These are phyloP conservation scores for Boletus sp. DNA, from an alignment of 1,284 basidiomycete genomes.

Conservation along the genomic window DNA sequence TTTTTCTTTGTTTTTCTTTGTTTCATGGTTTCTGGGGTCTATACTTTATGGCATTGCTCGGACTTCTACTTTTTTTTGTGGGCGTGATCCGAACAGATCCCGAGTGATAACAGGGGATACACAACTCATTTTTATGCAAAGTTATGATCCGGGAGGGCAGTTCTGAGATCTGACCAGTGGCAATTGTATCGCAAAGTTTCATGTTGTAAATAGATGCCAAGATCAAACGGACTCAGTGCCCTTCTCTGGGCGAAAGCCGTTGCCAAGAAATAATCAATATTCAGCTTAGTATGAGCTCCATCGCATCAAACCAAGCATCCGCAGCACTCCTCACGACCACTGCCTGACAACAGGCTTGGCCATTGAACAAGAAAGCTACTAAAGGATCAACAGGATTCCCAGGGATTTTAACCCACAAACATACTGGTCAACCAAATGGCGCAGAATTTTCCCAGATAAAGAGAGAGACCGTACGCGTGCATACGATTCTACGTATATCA, in stretches of 20 bases:
- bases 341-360: conserved; percentile 55
- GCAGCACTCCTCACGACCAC: conserved; percentile 46
- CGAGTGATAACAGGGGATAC: too few species aligned
- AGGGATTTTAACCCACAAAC: conserved; percentile 17
- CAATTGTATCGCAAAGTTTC: not conserved
- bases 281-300: not conserved
- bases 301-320: conserved; percentile 63
- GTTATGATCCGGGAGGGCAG: not conserved
- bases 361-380: conserved; percentile 84
- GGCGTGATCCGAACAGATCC: too few species aligned
- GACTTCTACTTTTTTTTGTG: too few species aligned
- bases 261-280: not conserved
- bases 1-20: too few species aligned
- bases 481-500: conserved; percentile 95
- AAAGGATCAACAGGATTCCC: conserved; percentile 1
- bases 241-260: not conserved
- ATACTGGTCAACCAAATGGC: conserved; percentile 79
- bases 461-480: conserved; percentile 85
- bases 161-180: not conserved
- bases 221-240: not conserved
- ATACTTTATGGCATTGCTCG: too few species aligned
- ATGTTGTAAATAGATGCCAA: not conserved
- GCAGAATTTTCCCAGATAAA: conserved; percentile 81
- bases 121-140: not conserved
- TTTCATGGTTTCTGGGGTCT: too few species aligned